Evolutionary conservation across 2,329 filamentous ascomycete genomes (phyloP).

Genomic region (Septoria linicola): DNA sequence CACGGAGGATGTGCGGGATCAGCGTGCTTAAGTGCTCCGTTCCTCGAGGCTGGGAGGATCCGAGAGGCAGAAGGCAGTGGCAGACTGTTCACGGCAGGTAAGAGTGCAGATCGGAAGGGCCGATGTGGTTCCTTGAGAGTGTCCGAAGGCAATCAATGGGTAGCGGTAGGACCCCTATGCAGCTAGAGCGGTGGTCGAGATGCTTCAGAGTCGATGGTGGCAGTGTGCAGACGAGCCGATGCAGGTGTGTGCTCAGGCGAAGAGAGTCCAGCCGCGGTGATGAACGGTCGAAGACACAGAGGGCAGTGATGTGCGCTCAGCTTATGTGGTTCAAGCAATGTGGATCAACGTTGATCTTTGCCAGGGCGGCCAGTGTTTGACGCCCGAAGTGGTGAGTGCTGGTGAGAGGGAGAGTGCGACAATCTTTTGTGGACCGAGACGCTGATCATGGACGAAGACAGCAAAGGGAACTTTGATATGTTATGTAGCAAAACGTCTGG

Average conservation of each 20-base stretch:
- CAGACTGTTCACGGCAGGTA: constrained; percentile 10
- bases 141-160: constrained; percentile 29
- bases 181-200: constrained; percentile 26
- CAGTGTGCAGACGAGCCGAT: constrained; percentile 1
- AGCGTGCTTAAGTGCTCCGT: constrained; percentile 44
- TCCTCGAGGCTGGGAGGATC: constrained; percentile 32
- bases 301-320: constrained; percentile 21
- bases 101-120: constrained; percentile 27
- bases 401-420: constrained; percentile 10
- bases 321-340: constrained; percentile 5
- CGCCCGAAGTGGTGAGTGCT: constrained; percentile 19
- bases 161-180: constrained; percentile 28
- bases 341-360: constrained; percentile 9
- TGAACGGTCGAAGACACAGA: constrained; percentile 13
- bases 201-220: constrained; percentile 23
- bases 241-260: constrained; percentile 1
- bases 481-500: constrained; percentile 8
- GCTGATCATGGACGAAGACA: constrained; percentile 17
- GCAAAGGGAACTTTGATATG: constrained; percentile 10
- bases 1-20: constrained; percentile 49
- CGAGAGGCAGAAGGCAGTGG: constrained; percentile 19
- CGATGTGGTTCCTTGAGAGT: constrained; percentile 22
- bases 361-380: constrained; percentile 11
- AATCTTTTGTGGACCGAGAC: constrained; percentile 21
- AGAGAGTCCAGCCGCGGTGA: constrained; percentile 14